Evolutionary conservation across 2,329 filamentous ascomycete genomes (phyloP).

Genomic region (Sclerotinia subarctica): DNA sequence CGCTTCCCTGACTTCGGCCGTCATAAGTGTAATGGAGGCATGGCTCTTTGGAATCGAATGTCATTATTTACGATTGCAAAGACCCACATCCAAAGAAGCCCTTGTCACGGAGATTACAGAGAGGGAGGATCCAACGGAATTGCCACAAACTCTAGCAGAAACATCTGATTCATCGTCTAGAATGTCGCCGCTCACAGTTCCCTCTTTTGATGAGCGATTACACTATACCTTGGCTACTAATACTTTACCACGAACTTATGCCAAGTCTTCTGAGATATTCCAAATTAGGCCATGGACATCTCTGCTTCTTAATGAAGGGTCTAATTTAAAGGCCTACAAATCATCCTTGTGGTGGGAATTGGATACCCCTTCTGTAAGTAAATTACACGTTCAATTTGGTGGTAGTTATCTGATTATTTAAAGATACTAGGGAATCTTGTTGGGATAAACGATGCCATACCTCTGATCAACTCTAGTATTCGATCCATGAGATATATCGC

Average conservation of each 20-base stretch:
- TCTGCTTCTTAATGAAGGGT: constrained; percentile 70
- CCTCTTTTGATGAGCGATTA: not conserved
- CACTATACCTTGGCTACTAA: not conserved
- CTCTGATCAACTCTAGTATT: constrained; percentile 44
- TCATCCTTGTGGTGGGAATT: constrained; percentile 70
- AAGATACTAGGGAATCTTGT: constrained; percentile 54
- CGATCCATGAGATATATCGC: constrained; percentile 57
- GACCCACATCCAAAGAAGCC: constrained; percentile 9
- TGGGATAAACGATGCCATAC: constrained; percentile 37
- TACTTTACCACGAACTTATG: not conserved
- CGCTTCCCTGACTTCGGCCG: constrained; percentile 56
- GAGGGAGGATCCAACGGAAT: not conserved
- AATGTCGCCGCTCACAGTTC: too few species aligned
- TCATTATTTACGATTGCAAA: constrained; percentile 54
- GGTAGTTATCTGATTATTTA: constrained; percentile 33
- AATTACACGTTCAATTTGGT: not conserved
- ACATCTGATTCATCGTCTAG: not conserved
- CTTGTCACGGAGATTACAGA: not conserved
- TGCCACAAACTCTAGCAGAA: not conserved
- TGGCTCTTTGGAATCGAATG: constrained; percentile 63
- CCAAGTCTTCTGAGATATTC: constrained; percentile 24
- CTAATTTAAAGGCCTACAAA: constrained; percentile 61
- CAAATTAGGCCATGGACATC: constrained; percentile 54
- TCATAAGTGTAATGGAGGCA: constrained; percentile 54
- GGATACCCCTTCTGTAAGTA: constrained; percentile 46